Evolutionary conservation across 208 protist genomes (phyloP).

Genomic region (Trypanosoma cruzi): DNA sequence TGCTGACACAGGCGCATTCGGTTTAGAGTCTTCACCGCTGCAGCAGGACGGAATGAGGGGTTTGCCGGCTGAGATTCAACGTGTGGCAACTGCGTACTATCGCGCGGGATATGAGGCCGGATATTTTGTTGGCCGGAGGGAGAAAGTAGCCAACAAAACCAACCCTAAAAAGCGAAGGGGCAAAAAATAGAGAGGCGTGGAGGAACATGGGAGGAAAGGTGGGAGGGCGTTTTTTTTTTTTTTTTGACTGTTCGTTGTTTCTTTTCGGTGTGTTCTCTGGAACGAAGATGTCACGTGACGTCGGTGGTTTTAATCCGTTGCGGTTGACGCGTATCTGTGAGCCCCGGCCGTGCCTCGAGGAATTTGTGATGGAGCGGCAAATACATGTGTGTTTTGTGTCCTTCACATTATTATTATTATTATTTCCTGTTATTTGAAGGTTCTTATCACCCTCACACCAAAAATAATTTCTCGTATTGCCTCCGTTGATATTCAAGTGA

Average conservation of each 20-base stretch:
- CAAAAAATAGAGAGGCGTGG: neutral
- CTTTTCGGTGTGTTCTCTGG: neutral
- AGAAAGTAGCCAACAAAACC: neutral
- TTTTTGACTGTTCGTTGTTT: neutral
- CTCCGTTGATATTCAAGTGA: neutral
- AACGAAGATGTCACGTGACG: neutral
- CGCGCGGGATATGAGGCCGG: slow-evolving; percentile 30
- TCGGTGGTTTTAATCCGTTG: neutral
- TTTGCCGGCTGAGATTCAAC: slow-evolving; percentile 21
- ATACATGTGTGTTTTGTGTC: neutral
- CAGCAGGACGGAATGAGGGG: slow-evolving; percentile 2
- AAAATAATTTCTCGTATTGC: neutral
- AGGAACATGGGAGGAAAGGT: neutral
- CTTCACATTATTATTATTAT: neutral
- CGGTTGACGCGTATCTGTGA: neutral
- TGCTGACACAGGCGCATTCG: neutral
- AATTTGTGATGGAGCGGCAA: neutral
- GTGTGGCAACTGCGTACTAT: slow-evolving; percentile 24
- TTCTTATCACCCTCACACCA: neutral
- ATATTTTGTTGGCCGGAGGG: slow-evolving; percentile 17
- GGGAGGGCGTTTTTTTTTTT: neutral
- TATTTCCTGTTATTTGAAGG: neutral
- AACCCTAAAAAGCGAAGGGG: slow-evolving; percentile 11
- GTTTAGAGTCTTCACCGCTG: neutral
- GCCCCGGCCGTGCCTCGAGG: too few relatives aligned